phyloP scores from a whole-genome alignment of 2,329 filamentous ascomycete genomes.

The Botryosphaeria dothidea region DNA sequence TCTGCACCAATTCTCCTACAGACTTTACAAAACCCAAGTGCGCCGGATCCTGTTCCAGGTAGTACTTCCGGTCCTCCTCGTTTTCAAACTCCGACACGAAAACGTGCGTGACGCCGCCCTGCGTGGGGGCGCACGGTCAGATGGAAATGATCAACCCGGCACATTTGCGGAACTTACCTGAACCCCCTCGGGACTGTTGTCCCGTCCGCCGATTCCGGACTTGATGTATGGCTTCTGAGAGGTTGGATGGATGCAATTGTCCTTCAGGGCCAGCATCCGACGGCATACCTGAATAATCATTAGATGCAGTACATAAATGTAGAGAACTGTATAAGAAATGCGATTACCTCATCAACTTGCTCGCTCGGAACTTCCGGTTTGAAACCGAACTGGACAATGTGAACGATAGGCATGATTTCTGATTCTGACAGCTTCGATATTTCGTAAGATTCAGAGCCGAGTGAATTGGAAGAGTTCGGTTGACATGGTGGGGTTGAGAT shows the following conservation, averaged over 20 bases:
- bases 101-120: slow-evolving; percentile 66
- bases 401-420: slow-evolving; percentile 61
- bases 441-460: no score
- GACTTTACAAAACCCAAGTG: slow-evolving; percentile 61
- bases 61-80: slow-evolving; percentile 67
- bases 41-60: slow-evolving; percentile 63
- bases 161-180: slow-evolving; percentile 48
- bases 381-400: slow-evolving; percentile 70
- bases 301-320: slow-evolving; percentile 9
- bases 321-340: slow-evolving; percentile 3
- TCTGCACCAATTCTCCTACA: slow-evolving; percentile 54
- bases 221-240: slow-evolving; percentile 63
- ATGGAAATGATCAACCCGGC: neutral
- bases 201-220: slow-evolving; percentile 58
- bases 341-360: slow-evolving; percentile 57
- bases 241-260: slow-evolving; percentile 61
- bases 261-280: slow-evolving; percentile 58
- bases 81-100: slow-evolving; percentile 69
- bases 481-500: slow-evolving; percentile 1
- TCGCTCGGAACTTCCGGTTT: slow-evolving; percentile 52
- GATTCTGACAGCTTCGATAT: neutral
- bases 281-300: slow-evolving; percentile 50
- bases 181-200: slow-evolving; percentile 63
- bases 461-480: neutral
- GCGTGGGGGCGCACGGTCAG: neutral